These are phyloP conservation scores for Suhomyces taliae DNA, from an alignment of 1,139 yeast species.

Conservation along the genomic window DNA sequence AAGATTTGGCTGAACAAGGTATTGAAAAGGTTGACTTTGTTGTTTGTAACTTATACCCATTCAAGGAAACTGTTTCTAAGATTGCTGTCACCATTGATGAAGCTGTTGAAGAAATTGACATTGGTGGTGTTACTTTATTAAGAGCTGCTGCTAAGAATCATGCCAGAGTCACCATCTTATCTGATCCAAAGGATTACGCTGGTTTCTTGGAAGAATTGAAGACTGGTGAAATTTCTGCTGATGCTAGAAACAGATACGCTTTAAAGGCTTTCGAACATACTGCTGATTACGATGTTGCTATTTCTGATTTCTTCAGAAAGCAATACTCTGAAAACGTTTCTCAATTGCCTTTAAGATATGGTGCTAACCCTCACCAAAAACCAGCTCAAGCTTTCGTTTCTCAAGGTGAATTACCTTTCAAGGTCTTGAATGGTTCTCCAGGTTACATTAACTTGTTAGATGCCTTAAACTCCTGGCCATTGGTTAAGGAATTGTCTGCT, in stretches of 20 bases:
- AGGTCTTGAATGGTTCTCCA: slow-evolving; percentile 91
- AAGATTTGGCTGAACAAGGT: slow-evolving; percentile 81
- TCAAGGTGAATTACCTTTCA: slow-evolving; percentile 87
- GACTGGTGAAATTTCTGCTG: slow-evolving; percentile 68
- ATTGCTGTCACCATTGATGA: slow-evolving; percentile 94
- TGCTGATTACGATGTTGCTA: slow-evolving; percentile 94
- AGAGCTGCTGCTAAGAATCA: slow-evolving; percentile 99
- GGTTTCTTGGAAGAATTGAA: slow-evolving; percentile 78
- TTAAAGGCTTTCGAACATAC: slow-evolving; percentile 98
- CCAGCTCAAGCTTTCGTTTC: slow-evolving; percentile 96
- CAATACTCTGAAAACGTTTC: slow-evolving; percentile 88
- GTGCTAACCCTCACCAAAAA: slow-evolving; percentile 98
- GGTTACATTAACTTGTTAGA: slow-evolving; percentile 96
- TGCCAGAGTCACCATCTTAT: slow-evolving; percentile 88
- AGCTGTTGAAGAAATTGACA: slow-evolving; percentile 98
- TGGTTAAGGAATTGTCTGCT: slow-evolving; percentile 94
- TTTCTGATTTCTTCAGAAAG: slow-evolving; percentile 95
- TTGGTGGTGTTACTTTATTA: slow-evolving; percentile 95
- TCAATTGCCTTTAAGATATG: slow-evolving; percentile 93
- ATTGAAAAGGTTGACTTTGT: slow-evolving; percentile 95
- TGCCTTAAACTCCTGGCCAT: slow-evolving; percentile 97
- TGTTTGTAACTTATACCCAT: slow-evolving; percentile 96
- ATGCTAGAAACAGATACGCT: slow-evolving; percentile 80
- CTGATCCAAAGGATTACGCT: slow-evolving; percentile 93
- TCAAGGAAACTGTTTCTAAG: slow-evolving; percentile 95